These are phyloP conservation scores for Hygrocybe coccinea DNA, from an alignment of 768 basidiomycete genomes.

Conservation along the genomic window DNA sequence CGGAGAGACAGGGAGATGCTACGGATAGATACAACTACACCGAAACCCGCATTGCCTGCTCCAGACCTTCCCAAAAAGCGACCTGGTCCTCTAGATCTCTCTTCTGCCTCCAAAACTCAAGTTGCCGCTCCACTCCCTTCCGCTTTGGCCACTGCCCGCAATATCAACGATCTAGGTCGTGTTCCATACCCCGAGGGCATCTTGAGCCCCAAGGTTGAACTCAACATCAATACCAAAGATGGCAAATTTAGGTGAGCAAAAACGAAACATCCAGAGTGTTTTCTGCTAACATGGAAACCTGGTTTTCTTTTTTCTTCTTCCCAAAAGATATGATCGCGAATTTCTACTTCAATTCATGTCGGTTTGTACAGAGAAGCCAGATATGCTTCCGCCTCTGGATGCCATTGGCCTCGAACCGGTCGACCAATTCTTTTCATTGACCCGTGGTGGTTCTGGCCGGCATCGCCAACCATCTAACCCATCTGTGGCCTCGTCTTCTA, in stretches of 20 bases:
- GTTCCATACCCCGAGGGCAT: conserved; percentile 82
- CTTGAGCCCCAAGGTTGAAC: conserved; percentile 74
- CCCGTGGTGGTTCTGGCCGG: conserved; percentile 62
- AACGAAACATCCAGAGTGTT: too few species aligned
- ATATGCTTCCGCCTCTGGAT: conserved; percentile 81
- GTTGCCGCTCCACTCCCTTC: conserved; percentile 50
- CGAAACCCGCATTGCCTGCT: conserved; percentile 35
- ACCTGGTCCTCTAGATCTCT: conserved; percentile 71
- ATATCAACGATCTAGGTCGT: conserved; percentile 75
- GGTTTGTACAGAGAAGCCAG: conserved; percentile 93
- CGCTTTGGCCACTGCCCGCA: conserved; percentile 73
- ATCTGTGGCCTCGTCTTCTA: conserved; percentile 34
- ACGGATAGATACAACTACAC: conserved; percentile 58
- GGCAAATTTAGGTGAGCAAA: conserved; percentile 76
- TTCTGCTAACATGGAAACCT: too few species aligned
- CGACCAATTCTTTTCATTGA: conserved; percentile 49
- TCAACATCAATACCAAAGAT: conserved; percentile 77
- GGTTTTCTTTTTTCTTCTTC: background rate
- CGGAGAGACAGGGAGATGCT: conserved; percentile 51
- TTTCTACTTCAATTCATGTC: conserved; percentile 97
- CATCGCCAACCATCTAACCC: conserved; percentile 45
- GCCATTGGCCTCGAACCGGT: conserved; percentile 85
- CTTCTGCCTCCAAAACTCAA: conserved; percentile 42
- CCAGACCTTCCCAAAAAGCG: conserved; percentile 44
- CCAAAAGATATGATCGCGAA: conserved; percentile 91